Percentiles rank a stretch among this genome's conserved stretches.
Evolutionary conservation across 257 asterid species (phyloP).

Genomic region (Solanum chaucha): DNA sequence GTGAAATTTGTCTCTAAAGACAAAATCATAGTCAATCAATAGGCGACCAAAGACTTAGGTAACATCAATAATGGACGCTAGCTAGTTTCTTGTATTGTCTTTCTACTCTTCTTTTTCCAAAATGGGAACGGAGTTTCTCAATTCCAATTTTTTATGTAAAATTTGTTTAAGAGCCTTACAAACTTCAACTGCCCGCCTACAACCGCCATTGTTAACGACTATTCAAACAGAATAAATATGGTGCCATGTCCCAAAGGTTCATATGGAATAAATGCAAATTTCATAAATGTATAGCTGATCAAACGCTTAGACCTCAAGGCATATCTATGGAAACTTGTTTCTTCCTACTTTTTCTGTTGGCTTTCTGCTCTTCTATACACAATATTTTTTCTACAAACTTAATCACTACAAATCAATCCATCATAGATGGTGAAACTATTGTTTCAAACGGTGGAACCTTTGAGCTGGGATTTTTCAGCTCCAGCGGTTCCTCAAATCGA

Average conservation of each 20-base stretch:
- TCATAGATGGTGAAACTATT: slow-evolving; percentile 21
- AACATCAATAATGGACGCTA: neutral
- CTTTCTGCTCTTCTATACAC: neutral
- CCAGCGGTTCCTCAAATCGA: neutral
- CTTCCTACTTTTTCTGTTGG: neutral
- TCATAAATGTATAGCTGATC: neutral
- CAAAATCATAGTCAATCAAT: neutral
- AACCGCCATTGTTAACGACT: neutral
- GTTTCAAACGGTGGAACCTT: slow-evolving; percentile 11
- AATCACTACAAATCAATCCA: neutral
- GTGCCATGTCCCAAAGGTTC: neutral
- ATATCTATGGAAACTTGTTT: neutral
- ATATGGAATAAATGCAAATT: neutral
- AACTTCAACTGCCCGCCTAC: neutral
- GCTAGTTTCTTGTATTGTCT: neutral
- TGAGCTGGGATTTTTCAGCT: neutral
- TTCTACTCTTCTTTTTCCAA: neutral
- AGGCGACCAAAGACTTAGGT: neutral
- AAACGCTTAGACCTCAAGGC: neutral
- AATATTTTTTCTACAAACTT: neutral
- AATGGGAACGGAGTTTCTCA: neutral
- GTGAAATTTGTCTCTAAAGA: neutral
- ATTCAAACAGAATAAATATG: neutral
- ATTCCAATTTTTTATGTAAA: neutral
- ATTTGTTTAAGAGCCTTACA: neutral